Conservation (phyloP, 2,329 filamentous ascomycete species). For the Eutypa lata region DNA sequence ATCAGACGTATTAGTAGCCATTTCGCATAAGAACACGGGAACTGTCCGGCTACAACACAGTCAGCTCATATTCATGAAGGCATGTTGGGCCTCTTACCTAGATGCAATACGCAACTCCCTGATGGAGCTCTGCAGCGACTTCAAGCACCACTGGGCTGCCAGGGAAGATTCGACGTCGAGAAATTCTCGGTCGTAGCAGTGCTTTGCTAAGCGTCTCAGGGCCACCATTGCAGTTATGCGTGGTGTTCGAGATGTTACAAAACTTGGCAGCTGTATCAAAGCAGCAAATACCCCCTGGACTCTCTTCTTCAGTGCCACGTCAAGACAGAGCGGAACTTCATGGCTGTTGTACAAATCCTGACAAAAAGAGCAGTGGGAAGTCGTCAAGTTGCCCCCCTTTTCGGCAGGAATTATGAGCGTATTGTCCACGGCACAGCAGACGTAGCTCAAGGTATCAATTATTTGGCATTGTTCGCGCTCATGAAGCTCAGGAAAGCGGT, state of each 20-base stretch:
- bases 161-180: slow-evolving; percentile 65
- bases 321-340: slow-evolving; percentile 12
- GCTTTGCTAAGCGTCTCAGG: slow-evolving; percentile 66
- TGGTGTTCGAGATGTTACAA: slow-evolving; percentile 54
- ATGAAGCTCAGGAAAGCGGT: slow-evolving; percentile 41
- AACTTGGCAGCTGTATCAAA: slow-evolving; percentile 42
- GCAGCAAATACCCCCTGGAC: slow-evolving; percentile 44
- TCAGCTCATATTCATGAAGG: slow-evolving; percentile 15
- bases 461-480: slow-evolving; percentile 50
- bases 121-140: slow-evolving; percentile 77
- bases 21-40: slow-evolving; percentile 58
- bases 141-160: slow-evolving; percentile 77
- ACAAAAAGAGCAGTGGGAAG: slow-evolving; percentile 22
- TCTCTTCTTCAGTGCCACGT: slow-evolving; percentile 28
- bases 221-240: slow-evolving; percentile 70
- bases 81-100: slow-evolving; percentile 45
- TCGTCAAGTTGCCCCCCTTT: slow-evolving; percentile 2
- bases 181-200: slow-evolving; percentile 57
- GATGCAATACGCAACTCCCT: slow-evolving; percentile 83
- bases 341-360: slow-evolving; percentile 4
- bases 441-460: slow-evolving; percentile 52
- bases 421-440: slow-evolving; percentile 54
- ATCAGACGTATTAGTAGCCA: background rate
- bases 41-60: slow-evolving; percentile 53
- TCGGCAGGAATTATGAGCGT: slow-evolving; percentile 32